Evolutionary conservation across 805 yeast genomes (phyloP), one percentile per base, ranked within the genome.

Genomic region (Candida succiphila): DNA sequence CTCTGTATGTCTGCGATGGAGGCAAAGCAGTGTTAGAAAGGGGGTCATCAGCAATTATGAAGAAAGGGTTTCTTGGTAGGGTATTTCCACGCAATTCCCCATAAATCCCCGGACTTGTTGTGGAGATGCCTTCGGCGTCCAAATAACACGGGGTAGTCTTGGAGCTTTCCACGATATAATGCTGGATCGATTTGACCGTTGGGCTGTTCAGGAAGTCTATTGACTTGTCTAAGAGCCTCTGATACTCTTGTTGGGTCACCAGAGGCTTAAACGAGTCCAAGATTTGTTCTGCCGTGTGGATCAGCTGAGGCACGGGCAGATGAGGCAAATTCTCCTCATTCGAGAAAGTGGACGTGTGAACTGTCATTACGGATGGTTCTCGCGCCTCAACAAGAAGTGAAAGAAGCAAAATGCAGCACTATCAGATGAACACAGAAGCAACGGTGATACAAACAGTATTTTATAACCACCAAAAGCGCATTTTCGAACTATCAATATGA

Each of bases 51-150:
- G 80, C 86, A 14, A 82, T 53, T 9, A 82, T 70, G 42, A 82
- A 64, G 46, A 78, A 81, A 2, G 94, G 94, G 49, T 81, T 82
- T 39, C 89, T 61, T 5, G 94, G 94, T 28, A 82, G 58, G 1
- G 78, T 71, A 41, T 76, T 80, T 16, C 82, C 81, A 32, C 76
- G 62, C 20, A 75, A 58, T 35, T 74, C 80, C 14, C 80, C 79
- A 44, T 75, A 75, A 24, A 73, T 69, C 10, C 75, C 75, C 0
- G 82, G 72, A 24, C 75, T 67, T 7, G 70, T 66, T 28, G 72
- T 62, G 9, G 67, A 48, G 15, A 60, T 56, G 2, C 60, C 63
- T 18, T 48, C 62, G 22, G 65, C 65, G 43, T 76, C 77, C 34
- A 81, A 54, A 52, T 81, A 81, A 41, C 69, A 61, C 7, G 63